These are phyloP conservation scores for Debaryomyces castellii DNA, from an alignment of 805 yeast genomes.

Conservation along the genomic window DNA sequence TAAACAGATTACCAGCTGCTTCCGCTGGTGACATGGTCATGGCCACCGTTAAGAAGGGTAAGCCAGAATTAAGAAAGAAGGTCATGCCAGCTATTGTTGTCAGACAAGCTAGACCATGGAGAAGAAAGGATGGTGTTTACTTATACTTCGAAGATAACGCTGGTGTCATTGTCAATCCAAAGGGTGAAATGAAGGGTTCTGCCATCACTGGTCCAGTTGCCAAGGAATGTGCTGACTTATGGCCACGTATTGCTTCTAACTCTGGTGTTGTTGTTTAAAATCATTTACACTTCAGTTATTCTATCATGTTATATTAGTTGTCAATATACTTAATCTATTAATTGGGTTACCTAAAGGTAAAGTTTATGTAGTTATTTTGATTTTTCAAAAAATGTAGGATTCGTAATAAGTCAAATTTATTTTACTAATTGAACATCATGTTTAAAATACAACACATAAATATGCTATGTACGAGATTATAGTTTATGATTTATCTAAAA, in stretches of 20 bases:
- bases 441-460: background rate
- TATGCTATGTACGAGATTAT: background rate
- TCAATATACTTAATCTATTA: conserved; percentile 1
- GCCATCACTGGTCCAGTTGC: conserved; percentile 99
- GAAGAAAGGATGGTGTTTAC: conserved; percentile 99
- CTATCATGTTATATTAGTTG: conserved; percentile 1
- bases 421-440: background rate
- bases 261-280: conserved; percentile 99
- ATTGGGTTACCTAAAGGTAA: background rate
- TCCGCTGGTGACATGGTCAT: conserved; percentile 99
- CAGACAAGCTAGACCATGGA: conserved; percentile 99
- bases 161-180: conserved; percentile 99
- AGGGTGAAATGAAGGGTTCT: conserved; percentile 99
- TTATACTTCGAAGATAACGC: conserved; percentile 99
- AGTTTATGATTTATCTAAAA: background rate
- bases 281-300: conserved; percentile 1
- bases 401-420: background rate
- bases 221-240: conserved; percentile 99
- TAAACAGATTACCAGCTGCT: conserved; percentile 99
- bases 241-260: conserved; percentile 99
- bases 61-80: conserved; percentile 99
- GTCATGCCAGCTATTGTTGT: conserved; percentile 99
- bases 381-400: background rate
- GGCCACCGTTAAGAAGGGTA: conserved; percentile 99
- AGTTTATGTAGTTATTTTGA: background rate